phyloP scores from a whole-genome alignment of 441 rosid species.

The Arabidopsis hybrid region DNA sequence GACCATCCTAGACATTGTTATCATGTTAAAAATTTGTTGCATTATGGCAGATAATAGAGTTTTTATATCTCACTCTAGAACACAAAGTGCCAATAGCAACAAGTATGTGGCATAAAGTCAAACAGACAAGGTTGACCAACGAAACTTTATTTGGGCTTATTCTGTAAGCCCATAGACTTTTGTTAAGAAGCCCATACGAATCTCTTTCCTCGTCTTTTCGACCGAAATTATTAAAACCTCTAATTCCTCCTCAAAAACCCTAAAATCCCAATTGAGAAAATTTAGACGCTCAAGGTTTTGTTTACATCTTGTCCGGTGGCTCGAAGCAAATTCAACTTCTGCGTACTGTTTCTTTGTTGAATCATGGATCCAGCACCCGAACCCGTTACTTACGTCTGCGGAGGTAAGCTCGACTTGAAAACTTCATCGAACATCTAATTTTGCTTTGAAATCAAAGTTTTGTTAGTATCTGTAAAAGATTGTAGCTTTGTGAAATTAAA shows the following conservation, averaged over 20 bases:
- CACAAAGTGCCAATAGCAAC: too few species aligned
- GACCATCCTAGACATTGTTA: slow-evolving; percentile 50
- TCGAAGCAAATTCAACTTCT: neutral
- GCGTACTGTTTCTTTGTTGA: neutral
- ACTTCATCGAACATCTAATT: neutral
- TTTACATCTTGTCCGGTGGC: too few species aligned
- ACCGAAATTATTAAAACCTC: neutral
- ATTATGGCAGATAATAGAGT: neutral
- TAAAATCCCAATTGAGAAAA: neutral
- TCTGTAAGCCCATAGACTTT: neutral
- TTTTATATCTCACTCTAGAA: too few species aligned
- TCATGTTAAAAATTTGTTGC: neutral
- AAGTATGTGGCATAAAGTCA: too few species aligned
- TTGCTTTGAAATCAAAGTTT: neutral
- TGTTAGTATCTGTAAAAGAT: slow-evolving; percentile 2
- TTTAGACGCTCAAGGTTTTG: neutral
- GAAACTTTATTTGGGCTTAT: slow-evolving; percentile 11
- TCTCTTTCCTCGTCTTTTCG: neutral
- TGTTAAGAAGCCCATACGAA: neutral
- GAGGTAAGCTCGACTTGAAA: slow-evolving; percentile 49
- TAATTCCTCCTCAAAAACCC: neutral
- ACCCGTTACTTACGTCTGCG: slow-evolving; percentile 82
- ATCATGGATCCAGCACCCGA: slow-evolving; percentile 78
- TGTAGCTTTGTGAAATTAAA: neutral
- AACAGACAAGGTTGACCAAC: too few species aligned